Evolutionary conservation across 2,329 filamentous ascomycete species (phyloP), one percentile per base, ranked within the genome.

Genomic region (Biscogniauxia sp.): DNA sequence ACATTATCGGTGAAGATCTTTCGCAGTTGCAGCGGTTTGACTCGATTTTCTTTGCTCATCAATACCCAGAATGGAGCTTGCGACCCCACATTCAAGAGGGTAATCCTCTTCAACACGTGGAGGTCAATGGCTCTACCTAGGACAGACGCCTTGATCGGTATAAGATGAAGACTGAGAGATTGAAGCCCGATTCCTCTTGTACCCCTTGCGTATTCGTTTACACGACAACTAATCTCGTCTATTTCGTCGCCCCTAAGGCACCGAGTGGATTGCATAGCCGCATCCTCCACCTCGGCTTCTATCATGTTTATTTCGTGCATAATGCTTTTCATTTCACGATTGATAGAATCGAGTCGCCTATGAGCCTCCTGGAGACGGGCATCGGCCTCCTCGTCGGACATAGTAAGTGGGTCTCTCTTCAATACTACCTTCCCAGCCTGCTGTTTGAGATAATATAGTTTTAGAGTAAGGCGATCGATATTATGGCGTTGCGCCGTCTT

Each of bases 1-100:
- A 88, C 86, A 63, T 88, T 83, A 68, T 90, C 87, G 0, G 86
- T 88, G 65, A 84, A 85, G 58, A 90, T 83, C 63, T 81, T 84
- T 54, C 79, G 77, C 51, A 90, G 72, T 0, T 81, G 77, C 50
- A 89, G 74, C 0, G 82, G 80, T 8, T 76, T 73, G 0, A 76
- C 67, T 55, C 78, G 78, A 69, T 88, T 85, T 66, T 86, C 79
- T 64, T 81, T 83, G 19, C 78, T 74, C 51, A 89, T 73, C 58
- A 83, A 72, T 1, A 77, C 75, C 87, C 87, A 90, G 63, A 89
- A 82, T 0, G 81, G 76, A 26, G 78, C 78, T 69, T 90, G 87
- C 5, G 82, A 77, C 1, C 87, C 87, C 19, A 89, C 86, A 63
- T 87, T 88, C 53, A 90, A 79, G 23, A 90, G 76, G 1, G 85